These are phyloP conservation scores for Pythium pyrilobum DNA, from an alignment of 352 stramenopile genomes.

Conservation along the genomic window DNA sequence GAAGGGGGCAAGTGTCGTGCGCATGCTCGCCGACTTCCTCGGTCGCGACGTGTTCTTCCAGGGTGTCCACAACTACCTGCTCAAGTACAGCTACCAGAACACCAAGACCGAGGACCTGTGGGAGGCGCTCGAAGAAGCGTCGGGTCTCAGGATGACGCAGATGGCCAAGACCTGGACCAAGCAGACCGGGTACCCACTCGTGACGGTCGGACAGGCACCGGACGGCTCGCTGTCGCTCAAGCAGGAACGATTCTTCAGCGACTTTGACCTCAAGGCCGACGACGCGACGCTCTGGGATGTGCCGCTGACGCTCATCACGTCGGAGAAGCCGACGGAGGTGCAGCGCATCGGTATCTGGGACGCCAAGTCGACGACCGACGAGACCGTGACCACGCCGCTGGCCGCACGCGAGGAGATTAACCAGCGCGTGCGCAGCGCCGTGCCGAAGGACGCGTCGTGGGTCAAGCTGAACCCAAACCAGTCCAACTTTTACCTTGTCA, in stretches of 20 bases:
- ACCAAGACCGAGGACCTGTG: constrained; percentile 95
- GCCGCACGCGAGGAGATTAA: constrained; percentile 82
- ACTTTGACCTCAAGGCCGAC: constrained; percentile 59
- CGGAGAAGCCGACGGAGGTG: constrained; percentile 27
- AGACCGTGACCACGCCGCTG: constrained; percentile 19
- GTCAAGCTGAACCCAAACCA: constrained; percentile 96
- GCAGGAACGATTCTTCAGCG: constrained; percentile 92
- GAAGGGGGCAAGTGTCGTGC: constrained; percentile 81
- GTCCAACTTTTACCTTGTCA: constrained; percentile 93
- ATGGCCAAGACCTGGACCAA: constrained; percentile 94
- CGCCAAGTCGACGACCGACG: constrained; percentile 3
- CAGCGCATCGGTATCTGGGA: constrained; percentile 63
- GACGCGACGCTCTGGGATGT: constrained; percentile 75
- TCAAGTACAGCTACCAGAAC: constrained; percentile 91
- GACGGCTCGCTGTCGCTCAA: constrained; percentile 66
- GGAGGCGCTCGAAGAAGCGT: constrained; percentile 88
- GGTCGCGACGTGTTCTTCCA: constrained; percentile 57
- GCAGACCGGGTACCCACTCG: constrained; percentile 91
- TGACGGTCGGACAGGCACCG: constrained; percentile 64
- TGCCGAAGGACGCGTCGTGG: constrained; percentile 55
- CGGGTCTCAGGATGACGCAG: constrained; percentile 81
- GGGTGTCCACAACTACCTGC: constrained; percentile 93
- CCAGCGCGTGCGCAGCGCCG: constrained; percentile 62
- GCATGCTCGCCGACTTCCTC: constrained; percentile 65
- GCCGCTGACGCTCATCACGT: constrained; percentile 66